A percentile compares a stretch with the other conserved stretches of the same genome.
These are phyloP conservation scores for Suhomyces kilbournensis DNA, from an alignment of 805 yeast species.

Conservation along the genomic window DNA sequence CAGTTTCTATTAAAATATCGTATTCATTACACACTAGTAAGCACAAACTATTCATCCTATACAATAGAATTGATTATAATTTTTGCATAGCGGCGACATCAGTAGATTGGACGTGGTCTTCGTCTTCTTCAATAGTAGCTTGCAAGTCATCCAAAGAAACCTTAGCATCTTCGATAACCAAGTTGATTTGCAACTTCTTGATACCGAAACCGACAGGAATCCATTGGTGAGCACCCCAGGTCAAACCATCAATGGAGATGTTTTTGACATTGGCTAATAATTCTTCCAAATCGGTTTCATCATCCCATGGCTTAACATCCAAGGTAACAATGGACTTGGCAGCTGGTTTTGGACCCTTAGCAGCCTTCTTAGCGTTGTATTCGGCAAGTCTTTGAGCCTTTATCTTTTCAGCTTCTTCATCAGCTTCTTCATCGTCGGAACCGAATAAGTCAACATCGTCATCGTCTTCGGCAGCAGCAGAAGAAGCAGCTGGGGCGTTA, in stretches of 20 bases:
- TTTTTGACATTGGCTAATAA: constrained; percentile 82
- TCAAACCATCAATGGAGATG: constrained; percentile 86
- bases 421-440: constrained; percentile 90
- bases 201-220: constrained; percentile 99
- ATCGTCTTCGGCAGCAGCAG: constrained; percentile 62
- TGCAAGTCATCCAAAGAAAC: constrained; percentile 91
- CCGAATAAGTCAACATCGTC: constrained; percentile 95
- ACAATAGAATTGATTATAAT: constrained; percentile 54
- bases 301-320: constrained; percentile 99
- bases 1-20: constrained; percentile 4
- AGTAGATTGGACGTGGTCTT: constrained; percentile 99
- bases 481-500: constrained; percentile 51
- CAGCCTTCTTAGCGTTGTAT: constrained; percentile 96
- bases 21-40: constrained; percentile 8
- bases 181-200: constrained; percentile 97
- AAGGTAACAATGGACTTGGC: constrained; percentile 96
- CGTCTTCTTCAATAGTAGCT: constrained; percentile 77
- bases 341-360: constrained; percentile 96
- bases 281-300: constrained; percentile 93
- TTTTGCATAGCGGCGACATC: constrained; percentile 98
- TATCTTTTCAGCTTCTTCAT: constrained; percentile 94
- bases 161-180: constrained; percentile 96
- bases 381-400: constrained; percentile 98
- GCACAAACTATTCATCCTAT: constrained; percentile 14
- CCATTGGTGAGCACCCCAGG: constrained; percentile 97